Evolutionary conservation across 164 flowering plant genomes (phyloP), one percentile per base, ranked within the genome.

Genomic region (Chimonanthus praecox): DNA sequence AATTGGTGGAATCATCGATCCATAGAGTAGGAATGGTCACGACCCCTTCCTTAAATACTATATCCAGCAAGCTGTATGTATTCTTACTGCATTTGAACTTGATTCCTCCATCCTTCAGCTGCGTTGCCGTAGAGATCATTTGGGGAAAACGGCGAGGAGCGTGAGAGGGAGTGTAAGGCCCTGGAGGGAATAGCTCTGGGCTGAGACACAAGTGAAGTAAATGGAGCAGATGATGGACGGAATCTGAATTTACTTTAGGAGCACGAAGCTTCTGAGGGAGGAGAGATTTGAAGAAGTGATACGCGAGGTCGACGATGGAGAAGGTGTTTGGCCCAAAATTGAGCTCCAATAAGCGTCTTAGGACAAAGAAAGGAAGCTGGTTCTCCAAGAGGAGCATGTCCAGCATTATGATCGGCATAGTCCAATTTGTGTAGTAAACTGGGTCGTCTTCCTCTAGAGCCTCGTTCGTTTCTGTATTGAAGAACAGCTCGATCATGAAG

Each of bases 341-440:
- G 16, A 58, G 61, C 15, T 46, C 50, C 50, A 71, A 71, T 11
- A 71, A 15, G 11, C 18, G 66, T 3, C 18, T 16, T 2, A 71
- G 11, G 50, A 71, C 47, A 44, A 71, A 71, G 51, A 71, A 71
- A 16, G 73, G 73, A 47, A 71, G 73, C 50, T 71, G 73, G 66
- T 71, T 71, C 51, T 71, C 73, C 2, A 71, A 7, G 15, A 58
- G 64, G 4, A 71, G 11, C n/a, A 71, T 10, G 50, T 71, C 73
- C 21, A 46, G 62, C 43, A 6, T 2, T 7, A 71, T 58, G 47
- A 66, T 15, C 7, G 69, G 49, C 49, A 46, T 3, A 47, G 45
- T 66, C 69, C 69, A 66, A 66, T 10, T 3, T 16, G 5, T 66
- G 18, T 2, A 16, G 13, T 45, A 15, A 44, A 66, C 43, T 0